These are phyloP conservation scores for Pythium myriotylum DNA, from an alignment of 352 stramenopile genomes.

Conservation along the genomic window DNA sequence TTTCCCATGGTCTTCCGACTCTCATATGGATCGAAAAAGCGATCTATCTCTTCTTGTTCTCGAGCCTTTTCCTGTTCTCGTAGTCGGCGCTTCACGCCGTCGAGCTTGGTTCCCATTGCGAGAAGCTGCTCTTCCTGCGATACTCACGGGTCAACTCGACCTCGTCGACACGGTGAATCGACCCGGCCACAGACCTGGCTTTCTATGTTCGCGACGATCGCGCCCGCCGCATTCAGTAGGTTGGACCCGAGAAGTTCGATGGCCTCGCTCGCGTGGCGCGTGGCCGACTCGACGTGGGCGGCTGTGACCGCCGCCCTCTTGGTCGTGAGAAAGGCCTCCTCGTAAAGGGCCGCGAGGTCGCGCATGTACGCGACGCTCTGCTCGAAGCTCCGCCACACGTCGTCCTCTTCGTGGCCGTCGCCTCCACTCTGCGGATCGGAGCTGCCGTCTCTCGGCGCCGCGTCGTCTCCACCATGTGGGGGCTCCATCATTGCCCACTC, in stretches of 20 bases:
- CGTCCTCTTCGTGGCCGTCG: slow-evolving; percentile 2
- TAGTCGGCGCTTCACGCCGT: slow-evolving; percentile 10
- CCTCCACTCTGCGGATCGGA: background rate
- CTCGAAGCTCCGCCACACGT: slow-evolving; percentile 51
- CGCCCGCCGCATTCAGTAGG: slow-evolving; percentile 48
- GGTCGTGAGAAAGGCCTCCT: slow-evolving; percentile 38
- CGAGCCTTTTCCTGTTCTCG: background rate
- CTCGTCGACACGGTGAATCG: too few relatives aligned
- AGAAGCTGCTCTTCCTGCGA: slow-evolving; percentile 19
- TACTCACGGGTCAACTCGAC: too few relatives aligned
- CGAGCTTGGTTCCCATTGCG: slow-evolving; percentile 6
- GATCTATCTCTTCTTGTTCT: slow-evolving; percentile 16
- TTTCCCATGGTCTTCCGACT: background rate
- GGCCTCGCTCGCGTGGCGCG: slow-evolving; percentile 49
- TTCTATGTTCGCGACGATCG: slow-evolving; percentile 42
- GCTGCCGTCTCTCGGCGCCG: background rate
- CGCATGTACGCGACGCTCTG: slow-evolving; percentile 59
- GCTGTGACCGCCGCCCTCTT: slow-evolving; percentile 27
- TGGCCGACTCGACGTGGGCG: slow-evolving; percentile 44
- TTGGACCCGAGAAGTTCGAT: slow-evolving; percentile 66
- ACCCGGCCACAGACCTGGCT: slow-evolving; percentile 29
- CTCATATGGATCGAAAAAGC: background rate
- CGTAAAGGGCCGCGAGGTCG: slow-evolving; percentile 52
- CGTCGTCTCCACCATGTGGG: too few relatives aligned
- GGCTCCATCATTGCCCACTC: background rate